Evolutionary conservation across 768 basidiomycete genomes (phyloP).

Genomic region (Termitomyces bulborhizus): DNA sequence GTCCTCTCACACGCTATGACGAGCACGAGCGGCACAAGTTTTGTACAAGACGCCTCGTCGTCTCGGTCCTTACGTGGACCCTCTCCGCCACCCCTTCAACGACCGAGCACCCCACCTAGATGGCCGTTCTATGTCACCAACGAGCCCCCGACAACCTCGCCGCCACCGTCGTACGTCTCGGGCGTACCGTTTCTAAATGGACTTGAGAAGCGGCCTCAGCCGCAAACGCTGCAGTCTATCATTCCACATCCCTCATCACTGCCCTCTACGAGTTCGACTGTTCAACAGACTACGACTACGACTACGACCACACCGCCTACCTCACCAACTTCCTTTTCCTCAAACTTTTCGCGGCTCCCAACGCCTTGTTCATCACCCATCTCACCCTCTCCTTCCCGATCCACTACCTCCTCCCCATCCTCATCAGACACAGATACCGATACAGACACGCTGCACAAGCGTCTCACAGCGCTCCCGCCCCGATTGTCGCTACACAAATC

Average conservation of each 20-base stretch:
- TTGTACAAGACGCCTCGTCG: too few species aligned
- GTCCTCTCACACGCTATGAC: too few species aligned
- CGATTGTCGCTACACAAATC: slow-evolving; percentile 48
- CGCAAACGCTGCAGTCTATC: too few species aligned
- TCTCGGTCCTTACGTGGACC: neutral
- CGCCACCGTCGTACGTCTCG: slow-evolving; percentile 39
- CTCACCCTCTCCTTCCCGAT: neutral
- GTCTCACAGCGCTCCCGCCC: slow-evolving; percentile 35
- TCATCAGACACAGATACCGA: slow-evolving; percentile 1
- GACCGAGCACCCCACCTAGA: slow-evolving; percentile 20
- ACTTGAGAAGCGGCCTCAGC: neutral
- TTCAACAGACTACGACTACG: too few species aligned
- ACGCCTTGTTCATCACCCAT: too few species aligned
- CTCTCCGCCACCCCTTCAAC: neutral
- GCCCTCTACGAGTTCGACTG: neutral
- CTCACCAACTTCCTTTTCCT: neutral
- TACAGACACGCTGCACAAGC: slow-evolving; percentile 12
- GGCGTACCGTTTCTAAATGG: too few species aligned
- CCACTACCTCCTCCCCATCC: neutral
- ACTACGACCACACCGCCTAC: too few species aligned
- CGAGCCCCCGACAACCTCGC: slow-evolving; percentile 24
- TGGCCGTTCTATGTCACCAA: slow-evolving; percentile 38
- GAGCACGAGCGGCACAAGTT: too few species aligned
- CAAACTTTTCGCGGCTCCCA: neutral
- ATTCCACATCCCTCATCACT: too few species aligned